phyloP scores from a whole-genome alignment of 1,284 basidiomycete species.

The Cryptococcus sp. region DNA sequence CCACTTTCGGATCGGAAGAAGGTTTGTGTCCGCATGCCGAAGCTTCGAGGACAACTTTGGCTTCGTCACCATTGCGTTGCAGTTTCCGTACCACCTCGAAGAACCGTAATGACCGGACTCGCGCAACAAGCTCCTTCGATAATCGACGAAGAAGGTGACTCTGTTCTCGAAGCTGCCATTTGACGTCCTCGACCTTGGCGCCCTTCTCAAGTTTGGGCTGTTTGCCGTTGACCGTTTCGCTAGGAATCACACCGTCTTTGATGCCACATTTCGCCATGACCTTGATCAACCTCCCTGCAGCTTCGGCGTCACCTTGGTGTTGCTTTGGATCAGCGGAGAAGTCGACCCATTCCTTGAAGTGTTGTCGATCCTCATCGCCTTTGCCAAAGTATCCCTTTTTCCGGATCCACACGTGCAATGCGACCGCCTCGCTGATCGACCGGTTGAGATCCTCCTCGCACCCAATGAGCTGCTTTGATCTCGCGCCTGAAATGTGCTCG shows the following conservation, averaged over 20 bases:
- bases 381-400: constrained; percentile 31
- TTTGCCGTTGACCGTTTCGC: constrained; percentile 49
- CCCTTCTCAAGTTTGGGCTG: constrained; percentile 32
- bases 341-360: constrained; percentile 44
- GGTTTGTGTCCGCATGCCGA: constrained; percentile 51
- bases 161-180: constrained; percentile 82
- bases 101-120: constrained; percentile 83
- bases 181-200: constrained; percentile 56
- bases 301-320: constrained; percentile 62
- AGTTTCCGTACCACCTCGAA: constrained; percentile 86
- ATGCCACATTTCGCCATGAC: constrained; percentile 56
- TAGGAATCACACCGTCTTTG: constrained; percentile 24
- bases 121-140: constrained; percentile 82
- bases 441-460: constrained; percentile 73
- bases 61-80: constrained; percentile 69
- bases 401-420: constrained; percentile 49
- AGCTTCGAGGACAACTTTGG: constrained; percentile 25
- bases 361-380: constrained; percentile 32
- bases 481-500: constrained; percentile 83
- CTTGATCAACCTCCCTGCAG: constrained; percentile 34
- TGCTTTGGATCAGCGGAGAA: constrained; percentile 55
- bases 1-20: constrained; percentile 60
- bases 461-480: constrained; percentile 72
- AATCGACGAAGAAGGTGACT: constrained; percentile 80
- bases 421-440: constrained; percentile 67